Evolutionary conservation across 2,329 filamentous ascomycete species (phyloP).

Genomic region (Phyllosticta paracitricarpa): DNA sequence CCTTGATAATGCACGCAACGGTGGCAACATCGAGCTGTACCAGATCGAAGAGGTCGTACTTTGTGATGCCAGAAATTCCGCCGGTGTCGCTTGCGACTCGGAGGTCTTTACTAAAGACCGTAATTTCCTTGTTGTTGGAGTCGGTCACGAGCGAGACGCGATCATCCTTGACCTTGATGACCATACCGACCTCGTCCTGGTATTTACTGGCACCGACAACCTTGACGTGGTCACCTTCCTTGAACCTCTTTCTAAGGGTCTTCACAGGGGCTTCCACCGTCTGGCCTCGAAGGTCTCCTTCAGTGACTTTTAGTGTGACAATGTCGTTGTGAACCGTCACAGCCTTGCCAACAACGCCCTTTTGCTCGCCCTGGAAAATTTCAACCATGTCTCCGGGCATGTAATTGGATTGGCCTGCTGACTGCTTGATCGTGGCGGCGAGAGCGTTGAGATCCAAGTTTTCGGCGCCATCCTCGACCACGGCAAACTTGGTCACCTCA

Average conservation of each 20-base stretch:
- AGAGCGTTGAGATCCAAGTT: constrained; percentile 87
- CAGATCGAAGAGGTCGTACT: constrained; percentile 86
- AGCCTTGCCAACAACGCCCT: constrained; percentile 77
- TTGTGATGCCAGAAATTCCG: constrained; percentile 71
- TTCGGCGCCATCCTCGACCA: constrained; percentile 84
- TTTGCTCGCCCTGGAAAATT: constrained; percentile 91
- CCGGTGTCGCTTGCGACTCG: constrained; percentile 88
- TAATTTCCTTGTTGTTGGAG: constrained; percentile 86
- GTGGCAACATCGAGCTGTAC: constrained; percentile 89
- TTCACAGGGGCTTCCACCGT: constrained; percentile 88
- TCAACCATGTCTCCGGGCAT: constrained; percentile 93
- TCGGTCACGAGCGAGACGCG: constrained; percentile 88
- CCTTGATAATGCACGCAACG: constrained; percentile 86
- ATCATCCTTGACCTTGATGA: constrained; percentile 87
- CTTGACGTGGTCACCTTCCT: constrained; percentile 92
- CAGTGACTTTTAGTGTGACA: constrained; percentile 74
- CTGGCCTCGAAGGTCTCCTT: constrained; percentile 73
- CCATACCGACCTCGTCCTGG: constrained; percentile 91
- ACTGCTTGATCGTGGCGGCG: constrained; percentile 79
- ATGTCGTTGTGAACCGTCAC: constrained; percentile 84
- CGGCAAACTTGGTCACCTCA: constrained; percentile 90
- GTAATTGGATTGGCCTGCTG: constrained; percentile 71
- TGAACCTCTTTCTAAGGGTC: constrained; percentile 85
- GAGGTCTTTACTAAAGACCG: constrained; percentile 94
- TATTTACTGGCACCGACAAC: constrained; percentile 94